Evolutionary conservation across 192 early-diverging fungal genomes (phyloP), one percentile per base, ranked within the genome.

Genomic region (Dimargaris cristalligena): DNA sequence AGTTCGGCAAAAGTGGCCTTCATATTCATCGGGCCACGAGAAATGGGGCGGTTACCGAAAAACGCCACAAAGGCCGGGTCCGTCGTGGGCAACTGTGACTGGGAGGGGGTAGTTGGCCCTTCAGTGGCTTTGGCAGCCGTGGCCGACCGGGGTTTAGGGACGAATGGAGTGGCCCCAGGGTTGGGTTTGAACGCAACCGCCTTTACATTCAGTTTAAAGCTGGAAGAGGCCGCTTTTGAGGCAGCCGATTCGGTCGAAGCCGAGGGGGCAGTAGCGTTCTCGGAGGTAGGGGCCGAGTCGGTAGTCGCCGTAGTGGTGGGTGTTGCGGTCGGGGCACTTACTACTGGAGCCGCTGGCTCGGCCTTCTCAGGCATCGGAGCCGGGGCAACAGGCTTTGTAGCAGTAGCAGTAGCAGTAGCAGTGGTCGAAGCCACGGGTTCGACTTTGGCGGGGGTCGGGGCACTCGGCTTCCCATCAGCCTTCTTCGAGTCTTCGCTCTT

Each of bases 181-280:
- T 82, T 89, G 28, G 86, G 86, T 64, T 86, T 89, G 68, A 86
- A 89, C 26, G 78, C 80, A 0, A 78, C 78, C 3, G 84, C 86
- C 63, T 86, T 85, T 50, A 76, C 66, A 62, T 86, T 88, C 46
- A 88, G 75, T 47, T 85, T 86, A 59, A 84, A n/a, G n/a, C n/a
- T n/a, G n/a, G n/a, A n/a, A n/a, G n/a, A n/a, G n/a, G n/a, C n/a
- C n/a, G n/a, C n/a, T n/a, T n/a, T n/a, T n/a, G n/a, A n/a, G 83
- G 11, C 56, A 41, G 34, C 69, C 1, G 57, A 72, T 62, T 33
- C 72, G 31, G 44, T 64, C 52, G 38, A 26, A 33, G 67, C 63
- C 33, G 50, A 31, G 31, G 59, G n/a, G 25, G 44, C 26, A 2
- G 30, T 20, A n/a, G 30, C 52, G 50, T 58, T 61, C 59, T 68